Conservation (phyloP, 805 yeast genomes). For the Sugiyamaella smithiae region DNA sequence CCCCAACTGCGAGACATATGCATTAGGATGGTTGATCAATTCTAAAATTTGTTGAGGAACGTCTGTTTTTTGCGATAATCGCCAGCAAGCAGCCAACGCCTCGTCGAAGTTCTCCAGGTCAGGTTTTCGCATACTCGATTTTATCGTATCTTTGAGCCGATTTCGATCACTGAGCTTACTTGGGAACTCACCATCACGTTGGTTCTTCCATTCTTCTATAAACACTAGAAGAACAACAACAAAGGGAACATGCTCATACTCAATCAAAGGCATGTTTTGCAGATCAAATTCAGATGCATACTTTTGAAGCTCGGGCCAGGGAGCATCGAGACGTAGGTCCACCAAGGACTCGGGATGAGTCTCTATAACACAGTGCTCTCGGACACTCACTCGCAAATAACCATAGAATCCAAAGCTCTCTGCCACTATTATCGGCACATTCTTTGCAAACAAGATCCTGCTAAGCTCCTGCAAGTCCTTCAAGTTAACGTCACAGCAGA, state of each 20-base stretch:
- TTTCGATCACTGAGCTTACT: conserved; percentile 43
- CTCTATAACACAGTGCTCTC: conserved; percentile 66
- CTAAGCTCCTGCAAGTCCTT: conserved; percentile 32
- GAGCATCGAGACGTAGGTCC: conserved; percentile 63
- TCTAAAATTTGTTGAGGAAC: conserved; percentile 20
- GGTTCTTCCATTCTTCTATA: conserved; percentile 40
- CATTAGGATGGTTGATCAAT: conserved; percentile 14
- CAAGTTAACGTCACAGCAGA: conserved; percentile 40
- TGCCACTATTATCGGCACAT: conserved; percentile 55
- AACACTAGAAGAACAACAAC: conserved; percentile 59
- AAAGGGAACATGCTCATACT: conserved; percentile 66
- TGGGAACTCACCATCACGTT: conserved; percentile 27
- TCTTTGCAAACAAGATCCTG: conserved; percentile 40
- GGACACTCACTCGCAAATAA: conserved; percentile 47
- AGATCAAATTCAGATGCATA: conserved; percentile 53
- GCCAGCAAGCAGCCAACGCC: conserved; percentile 45
- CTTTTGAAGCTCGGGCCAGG: conserved; percentile 66
- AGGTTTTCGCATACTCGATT: conserved; percentile 36
- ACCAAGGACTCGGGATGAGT: conserved; percentile 64
- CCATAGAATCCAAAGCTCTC: conserved; percentile 67
- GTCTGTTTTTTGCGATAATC: conserved; percentile 38
- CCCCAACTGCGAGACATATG: neutral
- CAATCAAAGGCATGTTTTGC: conserved; percentile 40
- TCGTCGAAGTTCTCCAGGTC: conserved; percentile 53
- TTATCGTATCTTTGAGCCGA: conserved; percentile 40